Base-by-base conservation (phyloP, 1,139 yeast genomes). In the Magnusiomyces tetraspermus region DNA sequence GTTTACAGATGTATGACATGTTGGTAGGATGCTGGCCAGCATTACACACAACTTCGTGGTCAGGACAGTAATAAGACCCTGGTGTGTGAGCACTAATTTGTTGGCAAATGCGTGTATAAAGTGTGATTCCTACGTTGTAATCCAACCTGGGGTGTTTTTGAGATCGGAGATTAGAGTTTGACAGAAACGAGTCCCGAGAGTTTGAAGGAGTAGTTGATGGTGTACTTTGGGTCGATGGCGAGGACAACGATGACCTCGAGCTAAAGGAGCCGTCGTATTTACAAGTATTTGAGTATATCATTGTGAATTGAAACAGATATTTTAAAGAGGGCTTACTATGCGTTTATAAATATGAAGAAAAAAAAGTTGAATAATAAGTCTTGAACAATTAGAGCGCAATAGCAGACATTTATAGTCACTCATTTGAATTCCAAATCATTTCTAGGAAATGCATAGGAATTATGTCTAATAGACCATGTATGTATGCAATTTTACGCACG, bases 31-130 rank as follows among this genome's bases (percentile, higher is more conserved):
- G 55, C n/a, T 28, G 30, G 15, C 55, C 55, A n/a, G 21, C 23
- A 24, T 46, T 24, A 43, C 55, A 52, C 10, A 52, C 53, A 11
- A 50, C 37, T 26, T 52, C 53, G 31, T 49, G 52, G 15, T 50
- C 52, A 24, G 30, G 50, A 22, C 55, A 52, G 41, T 44, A 52
- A 24, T 26, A 52, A 10, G 52, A 49, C 30, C 55, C 55, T n/a
- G 55, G 55, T 11, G 53, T 52, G 33, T 46, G 31, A 4, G 44
- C 24, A 21, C 41, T n/a, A 17, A 52, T 50, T 10, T 40, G 38
- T 17, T 30, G 19, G 19, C 47, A 42, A 19, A 52, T 52, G n/a
- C n/a, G 41, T 24, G 43, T 47, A 30, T 41, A 51, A 13, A 30
- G 17, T 6, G 24, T 15, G 24, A 38, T 4, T 6, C 42, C 42